Evolutionary conservation across 176 grass and related monocot species (phyloP), one percentile per base, ranked within the genome.

Genomic region (Tillandsia fasciculata): DNA sequence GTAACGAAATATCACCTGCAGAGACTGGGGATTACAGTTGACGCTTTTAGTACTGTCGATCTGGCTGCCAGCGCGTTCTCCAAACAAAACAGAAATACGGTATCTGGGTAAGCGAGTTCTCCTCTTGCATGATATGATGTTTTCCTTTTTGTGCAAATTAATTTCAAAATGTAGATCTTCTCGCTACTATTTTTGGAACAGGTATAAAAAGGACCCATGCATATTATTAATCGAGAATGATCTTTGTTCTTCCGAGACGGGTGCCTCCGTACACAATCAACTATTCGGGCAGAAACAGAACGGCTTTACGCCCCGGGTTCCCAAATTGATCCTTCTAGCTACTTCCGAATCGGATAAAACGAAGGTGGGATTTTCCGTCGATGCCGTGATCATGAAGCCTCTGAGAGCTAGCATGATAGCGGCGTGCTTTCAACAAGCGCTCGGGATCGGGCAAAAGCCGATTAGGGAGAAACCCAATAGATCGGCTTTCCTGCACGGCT

Each of bases 1-100:
- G 87, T 99, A 69, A 94, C 94, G 29, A 88, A 93, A 58, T 99
- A 99, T 73, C 94, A 93, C 74, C 78, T 99, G 63, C 82, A 85
- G 84, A 86, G 94, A 77, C 69, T 99, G n/a, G 84, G 90, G 51
- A 84, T 99, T 76, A 65, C 52, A 9, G 86, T 81, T 75, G 83
- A 90, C 79, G 74, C 56, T 75, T 77, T 88, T 57, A 18, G 17
- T 33, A 90, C 67, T 51, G 66, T 80, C 49, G 87, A 93, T 48
- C 29, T 70, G 49, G 82, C 74, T 33, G 69, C 90, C 73, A 10
- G 71, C 77, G 61, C 77, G 26, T 59, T 85, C 63, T 79, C 80
- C 61, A 70, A 81, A 75, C 70, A 88, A 84, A 88, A 93, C 90
- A 82, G 72, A 70, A 70, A 27, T 73, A 83, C 56, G 23, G 64